Percentiles rank a stretch among this genome's conserved stretches.
Conservation (phyloP, 2,329 filamentous ascomycete genomes). For the Leptographium procerum region DNA sequence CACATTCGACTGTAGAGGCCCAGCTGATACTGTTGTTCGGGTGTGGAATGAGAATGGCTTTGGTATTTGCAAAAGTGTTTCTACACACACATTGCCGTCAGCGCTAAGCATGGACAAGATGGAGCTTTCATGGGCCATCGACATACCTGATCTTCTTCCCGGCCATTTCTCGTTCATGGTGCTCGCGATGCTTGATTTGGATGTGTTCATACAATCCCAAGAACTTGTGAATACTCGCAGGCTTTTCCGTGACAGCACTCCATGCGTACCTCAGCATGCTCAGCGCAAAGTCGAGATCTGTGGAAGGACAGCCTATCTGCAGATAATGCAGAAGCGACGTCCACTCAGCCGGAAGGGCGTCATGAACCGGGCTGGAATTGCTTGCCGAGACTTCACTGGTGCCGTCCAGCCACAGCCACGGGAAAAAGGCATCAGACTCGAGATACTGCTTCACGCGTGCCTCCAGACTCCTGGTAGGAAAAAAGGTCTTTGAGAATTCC, state of each 20-base stretch:
- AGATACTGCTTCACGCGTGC: slow-evolving; percentile 7
- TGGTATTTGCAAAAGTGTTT: neutral
- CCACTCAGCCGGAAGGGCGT: neutral
- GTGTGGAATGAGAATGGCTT: neutral
- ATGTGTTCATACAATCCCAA: slow-evolving; percentile 13
- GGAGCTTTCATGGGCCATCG: neutral
- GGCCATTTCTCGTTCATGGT: neutral
- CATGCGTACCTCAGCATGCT: slow-evolving; percentile 9
- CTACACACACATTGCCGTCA: too few relatives aligned
- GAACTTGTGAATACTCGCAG: slow-evolving; percentile 1
- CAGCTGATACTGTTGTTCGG: neutral
- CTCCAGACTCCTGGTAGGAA: slow-evolving; percentile 6
- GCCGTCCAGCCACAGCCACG: slow-evolving; percentile 12
- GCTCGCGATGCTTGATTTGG: neutral
- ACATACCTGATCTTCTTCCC: neutral
- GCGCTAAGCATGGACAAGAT: neutral
- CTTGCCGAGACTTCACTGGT: neutral
- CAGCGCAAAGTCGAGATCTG: slow-evolving; percentile 11
- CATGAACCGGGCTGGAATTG: neutral
- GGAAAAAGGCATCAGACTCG: slow-evolving; percentile 8
- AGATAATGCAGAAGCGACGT: too few relatives aligned
- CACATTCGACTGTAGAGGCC: neutral
- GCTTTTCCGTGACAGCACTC: neutral
- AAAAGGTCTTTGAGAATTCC: neutral
- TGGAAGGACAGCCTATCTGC: neutral